Base-by-base conservation (phyloP, 2,329 filamentous ascomycete genomes). In the Aspergillus novofumigatus region DNA sequence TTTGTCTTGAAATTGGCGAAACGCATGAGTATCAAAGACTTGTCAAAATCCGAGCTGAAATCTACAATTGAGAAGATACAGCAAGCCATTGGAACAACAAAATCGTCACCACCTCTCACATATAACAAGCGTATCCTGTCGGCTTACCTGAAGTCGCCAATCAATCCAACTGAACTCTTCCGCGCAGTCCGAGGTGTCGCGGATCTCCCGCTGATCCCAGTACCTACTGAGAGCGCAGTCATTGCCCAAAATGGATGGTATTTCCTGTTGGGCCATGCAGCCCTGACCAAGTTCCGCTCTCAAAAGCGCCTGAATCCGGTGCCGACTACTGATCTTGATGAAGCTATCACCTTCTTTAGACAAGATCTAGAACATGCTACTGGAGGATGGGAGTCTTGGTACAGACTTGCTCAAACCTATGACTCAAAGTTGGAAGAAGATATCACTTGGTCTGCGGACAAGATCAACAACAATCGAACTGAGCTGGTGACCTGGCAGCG, bases 61-160 rank as follows among this genome's bases (percentile, higher is more conserved):
- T 85, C 82, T 17, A 91, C 92, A 0, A 94, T 99, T 57, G 94
- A 99, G 58, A 92, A 92, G 64, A 91, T 99, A 75, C 92, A 97
- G 70, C 87, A 91, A 63, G 88, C 90, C 4, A 88, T 97, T 54
- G 91, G 91, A 1, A 75, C 78, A 20, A 83, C 88, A 28, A 96
- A 92, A 71, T 85, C 88, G 11, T 89, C 88, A 1, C 85, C 90
- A 4, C 86, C 92, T 59, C 87, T 96, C 74, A 83, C 88, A n/a
- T 88, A 94, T 71, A 99, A 99, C 72, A 82, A 91, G 55, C 88
- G 91, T 54, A 87, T 96, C 61, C 87, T 94, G 55, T 89, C 86
- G 3, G 84, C 90, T 28, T 94, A 90, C 67, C 79, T 97, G 51
- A 93, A 91, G 69, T 88, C 87, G 26, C 87, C 92, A 0, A 87